A percentile compares a stretch with the other conserved stretches of the same genome.
Conservation (phyloP, 129 eudicot species). For the Tagetes erecta region DNA sequence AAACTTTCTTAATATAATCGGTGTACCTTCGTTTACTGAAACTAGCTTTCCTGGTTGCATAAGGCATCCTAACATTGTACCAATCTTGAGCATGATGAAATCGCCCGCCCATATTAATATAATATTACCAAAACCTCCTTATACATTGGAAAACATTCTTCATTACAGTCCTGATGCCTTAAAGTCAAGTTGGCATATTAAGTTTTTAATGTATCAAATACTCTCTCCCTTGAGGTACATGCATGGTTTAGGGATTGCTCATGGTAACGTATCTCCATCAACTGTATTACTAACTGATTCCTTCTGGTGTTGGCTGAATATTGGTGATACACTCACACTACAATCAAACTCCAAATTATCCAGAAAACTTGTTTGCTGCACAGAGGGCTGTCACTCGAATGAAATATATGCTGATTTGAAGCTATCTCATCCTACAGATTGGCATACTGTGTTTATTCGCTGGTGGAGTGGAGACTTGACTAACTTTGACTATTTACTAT, state of each 20-base stretch:
- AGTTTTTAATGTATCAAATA: slow-evolving; percentile 70
- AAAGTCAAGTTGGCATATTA: slow-evolving; percentile 77
- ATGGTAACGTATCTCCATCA: slow-evolving; percentile 70
- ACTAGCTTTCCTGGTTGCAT: slow-evolving; percentile 79
- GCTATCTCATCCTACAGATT: slow-evolving; percentile 50
- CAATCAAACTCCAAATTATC: slow-evolving; percentile 33
- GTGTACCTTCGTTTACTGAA: slow-evolving; percentile 71
- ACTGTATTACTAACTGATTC: slow-evolving; percentile 57
- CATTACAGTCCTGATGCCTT: slow-evolving; percentile 79
- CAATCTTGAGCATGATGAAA: slow-evolving; percentile 72
- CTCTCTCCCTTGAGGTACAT: slow-evolving; percentile 71
- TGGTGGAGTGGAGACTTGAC: slow-evolving; percentile 95
- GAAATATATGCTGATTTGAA: slow-evolving; percentile 69
- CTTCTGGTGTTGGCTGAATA: slow-evolving; percentile 79
- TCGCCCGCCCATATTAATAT: slow-evolving; percentile 48
- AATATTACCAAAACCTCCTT: slow-evolving; percentile 66
- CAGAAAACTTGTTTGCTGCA: slow-evolving; percentile 38
- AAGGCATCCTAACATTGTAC: slow-evolving; percentile 91
- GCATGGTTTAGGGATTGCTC: slow-evolving; percentile 73
- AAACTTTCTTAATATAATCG: slow-evolving; percentile 71
- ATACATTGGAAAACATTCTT: slow-evolving; percentile 80
- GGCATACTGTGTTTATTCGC: slow-evolving; percentile 63
- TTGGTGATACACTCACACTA: slow-evolving; percentile 52
- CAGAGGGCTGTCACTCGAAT: slow-evolving; percentile 51
- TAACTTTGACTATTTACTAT: slow-evolving; percentile 85